Conservation (phyloP, 305 asterid species). For the Fraxinus nigra region DNA sequence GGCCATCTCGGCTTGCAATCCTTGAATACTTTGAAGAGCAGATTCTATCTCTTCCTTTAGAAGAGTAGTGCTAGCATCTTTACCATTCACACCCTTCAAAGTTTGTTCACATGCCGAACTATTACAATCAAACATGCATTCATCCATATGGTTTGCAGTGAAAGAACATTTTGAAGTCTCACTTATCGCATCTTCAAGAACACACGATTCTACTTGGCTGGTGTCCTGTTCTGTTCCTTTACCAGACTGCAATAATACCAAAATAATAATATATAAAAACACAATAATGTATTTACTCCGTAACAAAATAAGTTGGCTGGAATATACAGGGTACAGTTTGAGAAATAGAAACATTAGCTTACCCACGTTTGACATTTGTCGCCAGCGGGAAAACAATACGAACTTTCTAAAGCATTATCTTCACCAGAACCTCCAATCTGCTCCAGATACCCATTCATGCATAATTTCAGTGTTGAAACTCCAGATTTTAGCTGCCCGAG, state of each 20-base stretch:
- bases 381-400: conserved; percentile 23
- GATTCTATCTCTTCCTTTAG: conserved; percentile 72
- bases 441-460: conserved; percentile 48
- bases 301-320: conserved; percentile 18
- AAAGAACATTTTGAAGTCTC: conserved; percentile 18
- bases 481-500: conserved; percentile 59
- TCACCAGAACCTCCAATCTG: conserved; percentile 32
- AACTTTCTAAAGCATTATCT: conserved; percentile 25
- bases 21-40: conserved; percentile 67
- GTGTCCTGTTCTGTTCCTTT: conserved; percentile 35
- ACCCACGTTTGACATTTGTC: conserved; percentile 51
- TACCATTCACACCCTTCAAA: conserved; percentile 36
- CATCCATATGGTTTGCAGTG: conserved; percentile 15
- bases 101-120: conserved; percentile 27
- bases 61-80: conserved; percentile 56
- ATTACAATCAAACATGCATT: conserved; percentile 18
- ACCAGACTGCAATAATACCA: conserved; percentile 71
- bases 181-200: conserved; percentile 26
- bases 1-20: conserved; percentile 68
- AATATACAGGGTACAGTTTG: conserved; percentile 12
- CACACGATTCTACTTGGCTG: conserved; percentile 28
- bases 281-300: neutral
- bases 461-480: conserved; percentile 53
- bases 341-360: conserved; percentile 28
- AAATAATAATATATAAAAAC: conserved; percentile 24